Evolutionary conservation across 306 rosid species (phyloP).

Genomic region (Rosa chinensis): DNA sequence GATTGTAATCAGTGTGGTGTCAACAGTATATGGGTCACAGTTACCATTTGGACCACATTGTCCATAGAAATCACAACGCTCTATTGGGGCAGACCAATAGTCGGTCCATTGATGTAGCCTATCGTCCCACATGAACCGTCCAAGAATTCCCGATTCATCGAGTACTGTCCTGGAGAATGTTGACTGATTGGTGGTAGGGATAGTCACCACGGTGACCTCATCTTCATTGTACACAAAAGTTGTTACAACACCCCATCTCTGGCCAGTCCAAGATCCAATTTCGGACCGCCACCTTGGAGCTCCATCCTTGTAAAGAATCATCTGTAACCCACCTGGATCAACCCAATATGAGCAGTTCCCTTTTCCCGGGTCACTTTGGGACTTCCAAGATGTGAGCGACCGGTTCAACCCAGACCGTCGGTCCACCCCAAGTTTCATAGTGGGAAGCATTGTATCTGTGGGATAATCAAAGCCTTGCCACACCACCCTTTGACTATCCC

Average conservation of each 20-base stretch:
- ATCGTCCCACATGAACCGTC: no score
- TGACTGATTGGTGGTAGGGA: no score
- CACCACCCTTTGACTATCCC: not conserved
- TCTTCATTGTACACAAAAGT: not conserved
- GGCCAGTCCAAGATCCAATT: not conserved
- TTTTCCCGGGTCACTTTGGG: conserved; percentile 42
- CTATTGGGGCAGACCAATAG: no score
- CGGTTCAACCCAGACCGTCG: not conserved
- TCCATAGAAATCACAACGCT: no score
- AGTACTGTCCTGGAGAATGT: no score
- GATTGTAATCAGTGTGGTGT: no score
- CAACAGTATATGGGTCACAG: no score
- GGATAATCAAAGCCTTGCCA: conserved; percentile 66
- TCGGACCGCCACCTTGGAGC: not conserved
- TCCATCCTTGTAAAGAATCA: conserved; percentile 18
- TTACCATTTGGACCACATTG: no score
- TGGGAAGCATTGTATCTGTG: conserved; percentile 30
- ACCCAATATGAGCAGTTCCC: conserved; percentile 24
- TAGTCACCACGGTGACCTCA: not conserved
- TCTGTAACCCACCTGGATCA: conserved; percentile 28
- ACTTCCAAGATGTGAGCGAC: conserved; percentile 25
- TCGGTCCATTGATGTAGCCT: no score
- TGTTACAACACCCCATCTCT: conserved; percentile 21
- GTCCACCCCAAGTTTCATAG: conserved; percentile 26
- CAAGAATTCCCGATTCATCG: no score